Conservation (phyloP, 805 yeast species). For the Kodamaea kakaduensis region DNA sequence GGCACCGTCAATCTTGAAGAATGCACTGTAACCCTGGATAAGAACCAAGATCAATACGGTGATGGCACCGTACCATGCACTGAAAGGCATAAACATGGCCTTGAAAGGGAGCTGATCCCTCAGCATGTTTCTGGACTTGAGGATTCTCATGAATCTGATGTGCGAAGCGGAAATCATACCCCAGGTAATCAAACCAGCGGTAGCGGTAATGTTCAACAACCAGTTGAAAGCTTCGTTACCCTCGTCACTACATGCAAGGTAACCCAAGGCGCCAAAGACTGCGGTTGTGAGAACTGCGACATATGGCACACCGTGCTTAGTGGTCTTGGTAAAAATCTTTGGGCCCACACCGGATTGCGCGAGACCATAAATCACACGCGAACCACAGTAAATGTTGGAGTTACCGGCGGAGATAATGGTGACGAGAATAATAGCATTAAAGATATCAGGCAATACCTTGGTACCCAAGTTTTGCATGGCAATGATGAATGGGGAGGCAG, state of each 20-base stretch:
- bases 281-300: slow-evolving; percentile 55
- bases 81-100: slow-evolving; percentile 64
- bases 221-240: slow-evolving; percentile 63
- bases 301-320: slow-evolving; percentile 59
- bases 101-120: slow-evolving; percentile 71
- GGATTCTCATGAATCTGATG: slow-evolving; percentile 64
- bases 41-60: slow-evolving; percentile 54
- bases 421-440: slow-evolving; percentile 64
- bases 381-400: slow-evolving; percentile 69
- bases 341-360: slow-evolving; percentile 61
- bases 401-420: slow-evolving; percentile 79
- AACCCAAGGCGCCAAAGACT: slow-evolving; percentile 60
- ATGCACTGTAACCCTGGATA: slow-evolving; percentile 69
- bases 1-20: slow-evolving; percentile 51
- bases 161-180: slow-evolving; percentile 61
- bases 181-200: slow-evolving; percentile 75
- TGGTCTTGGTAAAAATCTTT: slow-evolving; percentile 44
- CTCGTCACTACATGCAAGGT: slow-evolving; percentile 49
- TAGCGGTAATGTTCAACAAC: slow-evolving; percentile 72
- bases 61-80: slow-evolving; percentile 59
- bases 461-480: slow-evolving; percentile 71
- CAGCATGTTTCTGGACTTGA: slow-evolving; percentile 58
- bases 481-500: slow-evolving; percentile 66
- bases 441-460: slow-evolving; percentile 58
- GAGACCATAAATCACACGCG: slow-evolving; percentile 63